Evolutionary conservation across 163 green algal species (phyloP).

Genomic region (Prototheca wickerhamii): DNA sequence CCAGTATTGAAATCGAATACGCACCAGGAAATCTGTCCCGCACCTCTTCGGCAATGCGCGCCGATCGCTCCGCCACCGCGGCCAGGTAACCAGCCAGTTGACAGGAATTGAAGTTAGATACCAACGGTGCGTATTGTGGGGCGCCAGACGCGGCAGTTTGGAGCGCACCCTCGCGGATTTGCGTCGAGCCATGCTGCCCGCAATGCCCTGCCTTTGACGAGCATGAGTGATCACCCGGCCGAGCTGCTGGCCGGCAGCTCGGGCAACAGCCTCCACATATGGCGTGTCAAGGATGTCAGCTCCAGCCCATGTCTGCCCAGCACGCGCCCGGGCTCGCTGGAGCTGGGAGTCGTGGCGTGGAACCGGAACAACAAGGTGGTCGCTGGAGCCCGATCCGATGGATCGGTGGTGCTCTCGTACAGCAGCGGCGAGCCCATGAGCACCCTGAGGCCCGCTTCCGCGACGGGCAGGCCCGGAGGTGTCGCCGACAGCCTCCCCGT

Average conservation of each 20-base stretch:
- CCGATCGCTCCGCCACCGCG: too few relatives aligned
- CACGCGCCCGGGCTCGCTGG: background rate
- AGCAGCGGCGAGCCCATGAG: constrained; percentile 17
- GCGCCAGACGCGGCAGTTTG: too few relatives aligned
- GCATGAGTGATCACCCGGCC: constrained; percentile 6
- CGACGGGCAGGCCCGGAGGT: background rate
- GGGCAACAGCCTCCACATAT: constrained; percentile 6
- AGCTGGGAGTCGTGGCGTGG: constrained; percentile 7
- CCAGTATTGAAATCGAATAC: too few relatives aligned
- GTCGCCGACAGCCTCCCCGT: too few relatives aligned
- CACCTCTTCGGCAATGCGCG: too few relatives aligned
- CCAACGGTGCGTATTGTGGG: too few relatives aligned
- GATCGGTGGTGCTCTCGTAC: constrained; percentile 20
- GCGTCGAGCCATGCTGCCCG: constrained; percentile 2
- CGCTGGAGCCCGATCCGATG: constrained; percentile 13
- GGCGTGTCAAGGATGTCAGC: background rate
- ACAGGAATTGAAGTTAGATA: too few relatives aligned
- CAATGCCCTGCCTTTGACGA: constrained; percentile 7
- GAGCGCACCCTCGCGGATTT: too few relatives aligned
- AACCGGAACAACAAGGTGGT: constrained; percentile 44
- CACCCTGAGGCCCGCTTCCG: constrained; percentile 1
- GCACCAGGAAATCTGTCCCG: too few relatives aligned
- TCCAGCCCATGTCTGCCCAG: background rate
- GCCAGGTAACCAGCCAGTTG: too few relatives aligned
- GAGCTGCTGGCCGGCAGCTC: constrained; percentile 4